Evolutionary conservation across 768 basidiomycete species (phyloP), one percentile per base, ranked within the genome.

Genomic region (Kwoniella mangroviensis): DNA sequence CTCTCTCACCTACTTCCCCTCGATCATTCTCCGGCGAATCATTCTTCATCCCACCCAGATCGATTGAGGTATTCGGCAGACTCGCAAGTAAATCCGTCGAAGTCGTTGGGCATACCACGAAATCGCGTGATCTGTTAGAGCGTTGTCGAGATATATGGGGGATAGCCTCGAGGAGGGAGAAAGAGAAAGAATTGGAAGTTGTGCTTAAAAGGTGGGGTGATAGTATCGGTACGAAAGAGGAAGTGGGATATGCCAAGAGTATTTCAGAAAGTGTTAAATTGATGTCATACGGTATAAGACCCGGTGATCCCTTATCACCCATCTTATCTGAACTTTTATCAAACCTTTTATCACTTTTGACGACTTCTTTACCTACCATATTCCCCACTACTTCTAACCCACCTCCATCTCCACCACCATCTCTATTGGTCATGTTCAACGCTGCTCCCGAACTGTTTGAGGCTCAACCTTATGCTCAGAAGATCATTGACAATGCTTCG

Each of bases 131-230:
- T 24, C 66, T 83, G 22, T 57, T 81, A 6, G 78, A 79, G 9
- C 57, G 69, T 41, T 81, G 81, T 58, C 68, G 77, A 12, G 75
- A 77, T 15, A 66, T 83, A 4, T 83, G 82, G 82, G 76, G 73
- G 3, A 74, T 83, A 11, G 62, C 70, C 13, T 66, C 69, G 28
- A 60, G 73, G 49, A 54, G 69, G 3, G 74, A 78, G 28, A 67
- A 73, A 56, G 77, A 82, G 71, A 70, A 69, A 49, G 79, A 81
- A 67, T 54, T 83, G 42, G 79, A 77, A 43, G 72, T 55, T 3
- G 22, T 77, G 2, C 45, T 79, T 15, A n/a, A 64, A 10, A 63
- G 73, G n/a, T 83, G 81, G 81, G 62, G 66, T 5, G 63, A 69
- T 17, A 60, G 51, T n/a, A 65, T 81, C 40, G 76, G 74, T 19